Conservation (phyloP, 176 grass and related monocot genomes). For the Musa beccarii region DNA sequence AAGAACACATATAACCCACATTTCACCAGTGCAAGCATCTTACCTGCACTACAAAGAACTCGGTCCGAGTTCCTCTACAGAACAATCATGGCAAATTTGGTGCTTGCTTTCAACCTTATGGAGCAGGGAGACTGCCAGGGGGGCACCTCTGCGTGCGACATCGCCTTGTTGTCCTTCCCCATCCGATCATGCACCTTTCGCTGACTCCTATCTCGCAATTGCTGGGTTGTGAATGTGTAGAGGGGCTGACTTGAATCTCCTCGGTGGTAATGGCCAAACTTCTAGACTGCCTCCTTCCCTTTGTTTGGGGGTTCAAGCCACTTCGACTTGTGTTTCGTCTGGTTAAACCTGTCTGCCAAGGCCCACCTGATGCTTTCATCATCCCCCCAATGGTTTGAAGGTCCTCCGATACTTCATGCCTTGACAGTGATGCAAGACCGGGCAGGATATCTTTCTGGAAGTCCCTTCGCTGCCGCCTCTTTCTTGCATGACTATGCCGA, state of each 20-base stretch:
- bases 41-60: background rate
- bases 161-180: slow-evolving; percentile 65
- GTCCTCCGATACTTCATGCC: slow-evolving; percentile 49
- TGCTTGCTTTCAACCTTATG: slow-evolving; percentile 17
- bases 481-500: slow-evolving; percentile 34
- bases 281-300: slow-evolving; percentile 26
- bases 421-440: slow-evolving; percentile 30
- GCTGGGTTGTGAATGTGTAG: slow-evolving; percentile 8
- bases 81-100: background rate
- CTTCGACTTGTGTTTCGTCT: slow-evolving; percentile 19
- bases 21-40: background rate
- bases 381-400: slow-evolving; percentile 36
- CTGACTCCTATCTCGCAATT: slow-evolving; percentile 22
- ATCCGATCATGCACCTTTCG: slow-evolving; percentile 33
- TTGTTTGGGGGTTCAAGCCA: slow-evolving; percentile 6
- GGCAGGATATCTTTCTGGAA: slow-evolving; percentile 60
- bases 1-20: background rate
- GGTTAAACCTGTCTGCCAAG: background rate
- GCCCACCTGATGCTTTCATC: slow-evolving; percentile 5
- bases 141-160: slow-evolving; percentile 50
- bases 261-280: slow-evolving; percentile 7
- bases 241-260: slow-evolving; percentile 2
- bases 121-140: slow-evolving; percentile 26
- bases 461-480: slow-evolving; percentile 28
- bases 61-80: background rate